These are phyloP conservation scores for Ophiostoma australiae DNA, from an alignment of 2,329 filamentous ascomycete species.

Conservation along the genomic window DNA sequence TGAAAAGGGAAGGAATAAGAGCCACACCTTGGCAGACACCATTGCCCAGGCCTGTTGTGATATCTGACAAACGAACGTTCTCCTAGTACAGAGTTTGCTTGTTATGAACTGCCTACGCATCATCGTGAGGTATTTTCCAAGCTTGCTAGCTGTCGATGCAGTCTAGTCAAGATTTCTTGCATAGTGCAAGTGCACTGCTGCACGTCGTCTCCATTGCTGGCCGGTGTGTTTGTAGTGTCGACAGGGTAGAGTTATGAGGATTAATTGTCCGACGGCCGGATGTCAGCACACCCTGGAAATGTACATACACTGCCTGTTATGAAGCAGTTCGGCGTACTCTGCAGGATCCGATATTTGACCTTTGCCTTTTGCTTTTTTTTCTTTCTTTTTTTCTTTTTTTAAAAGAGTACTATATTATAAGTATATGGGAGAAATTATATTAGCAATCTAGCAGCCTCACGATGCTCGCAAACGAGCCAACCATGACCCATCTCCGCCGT, in stretches of 20 bases:
- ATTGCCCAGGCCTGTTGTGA: background rate
- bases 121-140: background rate
- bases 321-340: too few relatives aligned
- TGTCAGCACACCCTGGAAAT: background rate
- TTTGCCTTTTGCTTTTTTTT: too few relatives aligned
- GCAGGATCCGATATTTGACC: too few relatives aligned
- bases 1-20: background rate
- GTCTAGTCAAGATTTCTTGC: background rate
- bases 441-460: background rate
- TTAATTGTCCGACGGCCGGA: background rate
- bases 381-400: too few relatives aligned
- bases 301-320: background rate
- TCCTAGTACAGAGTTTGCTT: background rate
- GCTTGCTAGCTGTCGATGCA: background rate
- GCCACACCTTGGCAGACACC: background rate
- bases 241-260: background rate
- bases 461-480: background rate
- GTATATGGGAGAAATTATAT: too few relatives aligned
- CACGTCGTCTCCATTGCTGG: background rate
- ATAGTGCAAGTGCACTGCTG: background rate
- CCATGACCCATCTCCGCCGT: background rate
- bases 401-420: too few relatives aligned
- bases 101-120: background rate
- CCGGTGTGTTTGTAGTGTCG: background rate
- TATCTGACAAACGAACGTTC: background rate